These are phyloP conservation scores for Starmera amethionina DNA, from an alignment of 805 yeast species.

Conservation along the genomic window DNA sequence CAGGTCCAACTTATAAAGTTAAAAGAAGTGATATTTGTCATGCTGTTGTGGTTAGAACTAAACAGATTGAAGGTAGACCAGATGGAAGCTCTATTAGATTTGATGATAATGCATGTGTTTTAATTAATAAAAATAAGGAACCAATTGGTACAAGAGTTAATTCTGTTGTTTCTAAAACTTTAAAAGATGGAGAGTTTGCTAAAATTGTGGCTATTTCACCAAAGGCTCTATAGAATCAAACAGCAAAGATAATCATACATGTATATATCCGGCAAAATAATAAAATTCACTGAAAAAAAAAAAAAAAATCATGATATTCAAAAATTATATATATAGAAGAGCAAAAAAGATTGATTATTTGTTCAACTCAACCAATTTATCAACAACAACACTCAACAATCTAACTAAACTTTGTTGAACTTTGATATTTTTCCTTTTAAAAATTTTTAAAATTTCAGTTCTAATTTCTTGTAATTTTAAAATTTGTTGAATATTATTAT, in stretches of 20 bases:
- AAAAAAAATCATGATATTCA: too few relatives aligned
- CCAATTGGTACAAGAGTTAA: slow-evolving; percentile 92
- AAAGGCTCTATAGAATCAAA: slow-evolving; percentile 43
- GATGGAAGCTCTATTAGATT: slow-evolving; percentile 85
- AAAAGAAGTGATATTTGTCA: slow-evolving; percentile 93
- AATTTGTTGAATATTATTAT: too few relatives aligned
- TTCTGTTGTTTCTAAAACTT: slow-evolving; percentile 84
- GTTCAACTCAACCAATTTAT: too few relatives aligned
- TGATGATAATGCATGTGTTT: slow-evolving; percentile 95
- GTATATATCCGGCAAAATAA: neutral
- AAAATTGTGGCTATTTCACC: slow-evolving; percentile 91
- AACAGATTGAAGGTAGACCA: slow-evolving; percentile 59
- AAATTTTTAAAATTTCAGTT: too few relatives aligned
- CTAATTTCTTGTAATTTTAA: too few relatives aligned
- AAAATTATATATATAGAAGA: too few relatives aligned
- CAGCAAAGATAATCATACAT: slow-evolving; percentile 1
- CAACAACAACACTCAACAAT: too few relatives aligned
- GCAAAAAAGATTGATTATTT: too few relatives aligned
- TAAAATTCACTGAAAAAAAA: too few relatives aligned
- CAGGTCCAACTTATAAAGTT: slow-evolving; percentile 72
- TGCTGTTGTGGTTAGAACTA: slow-evolving; percentile 92
- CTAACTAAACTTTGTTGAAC: too few relatives aligned
- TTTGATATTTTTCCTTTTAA: too few relatives aligned
- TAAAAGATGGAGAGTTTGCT: slow-evolving; percentile 71
- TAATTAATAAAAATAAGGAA: slow-evolving; percentile 85